Conservation (phyloP, 495 filamentous ascomycete genomes). For the Parathielavia appendiculata region DNA sequence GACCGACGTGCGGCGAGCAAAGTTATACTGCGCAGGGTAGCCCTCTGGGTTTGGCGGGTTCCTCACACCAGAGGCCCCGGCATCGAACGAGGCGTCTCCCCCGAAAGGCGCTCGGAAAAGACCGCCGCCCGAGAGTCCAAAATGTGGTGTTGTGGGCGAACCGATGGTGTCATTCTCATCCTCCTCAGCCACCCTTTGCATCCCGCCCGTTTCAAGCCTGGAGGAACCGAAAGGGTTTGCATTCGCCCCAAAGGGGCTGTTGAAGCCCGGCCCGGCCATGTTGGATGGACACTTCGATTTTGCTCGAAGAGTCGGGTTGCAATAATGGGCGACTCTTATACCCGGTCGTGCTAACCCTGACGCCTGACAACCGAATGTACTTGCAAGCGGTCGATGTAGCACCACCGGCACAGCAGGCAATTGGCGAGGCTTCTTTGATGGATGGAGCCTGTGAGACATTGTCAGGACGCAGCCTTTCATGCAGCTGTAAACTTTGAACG, state of each 20-base stretch:
- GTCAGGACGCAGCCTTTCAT: constrained; percentile 16
- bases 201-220: constrained; percentile 35
- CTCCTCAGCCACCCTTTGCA: constrained; percentile 54
- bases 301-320: neutral
- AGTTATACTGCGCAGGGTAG: constrained; percentile 89
- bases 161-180: constrained; percentile 55
- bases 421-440: neutral
- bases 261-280: constrained; percentile 51
- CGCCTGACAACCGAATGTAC: neutral
- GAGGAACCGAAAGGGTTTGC: constrained; percentile 48
- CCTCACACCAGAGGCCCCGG: constrained; percentile 38
- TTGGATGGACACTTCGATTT: constrained; percentile 1
- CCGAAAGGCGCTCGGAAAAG: constrained; percentile 45
- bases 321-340: neutral
- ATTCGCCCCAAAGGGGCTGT: constrained; percentile 49
- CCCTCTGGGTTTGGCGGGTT: constrained; percentile 53
- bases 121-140: constrained; percentile 30
- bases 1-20: constrained; percentile 89
- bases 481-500: neutral
- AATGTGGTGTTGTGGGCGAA: constrained; percentile 52
- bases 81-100: constrained; percentile 40
- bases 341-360: neutral
- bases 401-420: neutral
- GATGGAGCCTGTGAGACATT: constrained; percentile 8
- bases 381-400: neutral